Evolutionary conservation across 306 rosid genomes (phyloP).

Genomic region (Castanospermum australe): DNA sequence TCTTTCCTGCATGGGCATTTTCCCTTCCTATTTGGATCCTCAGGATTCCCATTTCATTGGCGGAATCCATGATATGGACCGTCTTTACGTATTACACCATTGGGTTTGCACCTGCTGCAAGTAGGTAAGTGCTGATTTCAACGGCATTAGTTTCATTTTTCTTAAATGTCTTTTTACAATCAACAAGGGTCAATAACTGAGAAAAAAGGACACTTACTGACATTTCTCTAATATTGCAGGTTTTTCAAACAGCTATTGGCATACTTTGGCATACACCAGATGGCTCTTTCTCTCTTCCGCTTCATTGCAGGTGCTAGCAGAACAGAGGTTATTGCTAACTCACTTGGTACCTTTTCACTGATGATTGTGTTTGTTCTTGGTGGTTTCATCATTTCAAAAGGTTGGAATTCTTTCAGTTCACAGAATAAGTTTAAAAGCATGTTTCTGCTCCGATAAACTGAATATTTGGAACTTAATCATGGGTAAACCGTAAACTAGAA

Average conservation of each 20-base stretch:
- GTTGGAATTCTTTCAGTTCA: slow-evolving; percentile 23
- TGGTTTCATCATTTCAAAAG: slow-evolving; percentile 52
- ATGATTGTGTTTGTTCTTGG: slow-evolving; percentile 51
- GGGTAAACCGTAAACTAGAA: neutral
- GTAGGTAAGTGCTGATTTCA: slow-evolving; percentile 40
- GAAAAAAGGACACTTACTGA: neutral
- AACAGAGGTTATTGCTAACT: slow-evolving; percentile 41
- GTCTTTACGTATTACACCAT: slow-evolving; percentile 63
- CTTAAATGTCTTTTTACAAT: neutral
- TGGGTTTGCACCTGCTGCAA: slow-evolving; percentile 70
- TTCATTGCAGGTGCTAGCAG: slow-evolving; percentile 52
- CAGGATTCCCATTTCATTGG: slow-evolving; percentile 55
- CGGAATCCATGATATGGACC: slow-evolving; percentile 59
- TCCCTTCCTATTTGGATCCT: slow-evolving; percentile 58
- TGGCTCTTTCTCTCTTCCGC: slow-evolving; percentile 54
- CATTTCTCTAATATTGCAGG: slow-evolving; percentile 26
- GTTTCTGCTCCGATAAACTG: neutral
- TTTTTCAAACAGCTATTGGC: slow-evolving; percentile 45
- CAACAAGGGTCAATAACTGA: neutral
- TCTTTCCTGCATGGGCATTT: slow-evolving; percentile 73
- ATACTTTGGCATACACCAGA: slow-evolving; percentile 49
- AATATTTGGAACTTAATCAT: neutral
- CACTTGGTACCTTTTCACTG: slow-evolving; percentile 47
- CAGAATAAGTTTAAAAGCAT: neutral
- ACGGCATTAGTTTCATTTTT: neutral